These are phyloP conservation scores for Epichloe coenophiala DNA, from an alignment of 2,329 filamentous ascomycete genomes.

Conservation along the genomic window DNA sequence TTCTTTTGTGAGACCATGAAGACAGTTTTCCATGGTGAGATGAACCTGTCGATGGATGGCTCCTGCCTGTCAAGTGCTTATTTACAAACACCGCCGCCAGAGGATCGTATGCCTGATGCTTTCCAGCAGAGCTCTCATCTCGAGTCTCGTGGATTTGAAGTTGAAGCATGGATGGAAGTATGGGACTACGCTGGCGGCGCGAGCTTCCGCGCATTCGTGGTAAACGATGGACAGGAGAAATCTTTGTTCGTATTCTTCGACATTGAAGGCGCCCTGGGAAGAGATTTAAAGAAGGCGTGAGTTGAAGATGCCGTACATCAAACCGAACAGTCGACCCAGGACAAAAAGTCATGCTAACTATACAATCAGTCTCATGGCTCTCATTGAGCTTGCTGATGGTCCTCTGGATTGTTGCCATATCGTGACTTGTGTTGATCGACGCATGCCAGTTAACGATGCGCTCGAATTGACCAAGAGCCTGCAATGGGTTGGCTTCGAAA, in stretches of 20 bases:
- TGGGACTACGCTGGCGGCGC: conserved; percentile 78
- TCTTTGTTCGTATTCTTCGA: conserved; percentile 85
- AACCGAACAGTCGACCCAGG: background rate
- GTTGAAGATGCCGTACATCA: conserved; percentile 18
- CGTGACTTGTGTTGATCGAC: conserved; percentile 69
- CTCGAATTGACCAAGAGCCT: conserved; percentile 66
- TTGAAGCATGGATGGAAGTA: conserved; percentile 59
- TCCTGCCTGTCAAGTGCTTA: conserved; percentile 74
- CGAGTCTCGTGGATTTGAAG: conserved; percentile 19
- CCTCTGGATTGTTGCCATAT: conserved; percentile 66
- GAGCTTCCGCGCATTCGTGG: conserved; percentile 76
- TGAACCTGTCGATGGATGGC: conserved; percentile 61
- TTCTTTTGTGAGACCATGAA: conserved; percentile 95
- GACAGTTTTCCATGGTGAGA: conserved; percentile 92
- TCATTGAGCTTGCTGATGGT: conserved; percentile 74
- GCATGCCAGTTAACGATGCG: conserved; percentile 45
- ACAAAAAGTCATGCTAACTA: conserved; percentile 3
- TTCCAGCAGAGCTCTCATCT: conserved; percentile 16
- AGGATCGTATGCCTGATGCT: conserved; percentile 28
- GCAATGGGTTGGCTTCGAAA: conserved; percentile 85
- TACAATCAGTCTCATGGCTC: conserved; percentile 59
- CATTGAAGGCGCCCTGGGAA: conserved; percentile 47
- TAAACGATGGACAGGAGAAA: conserved; percentile 54
- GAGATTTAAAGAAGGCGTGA: conserved; percentile 79
- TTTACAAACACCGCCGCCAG: conserved; percentile 40